Conservation (phyloP, 768 basidiomycete genomes). For the Auriculariales sp. region DNA sequence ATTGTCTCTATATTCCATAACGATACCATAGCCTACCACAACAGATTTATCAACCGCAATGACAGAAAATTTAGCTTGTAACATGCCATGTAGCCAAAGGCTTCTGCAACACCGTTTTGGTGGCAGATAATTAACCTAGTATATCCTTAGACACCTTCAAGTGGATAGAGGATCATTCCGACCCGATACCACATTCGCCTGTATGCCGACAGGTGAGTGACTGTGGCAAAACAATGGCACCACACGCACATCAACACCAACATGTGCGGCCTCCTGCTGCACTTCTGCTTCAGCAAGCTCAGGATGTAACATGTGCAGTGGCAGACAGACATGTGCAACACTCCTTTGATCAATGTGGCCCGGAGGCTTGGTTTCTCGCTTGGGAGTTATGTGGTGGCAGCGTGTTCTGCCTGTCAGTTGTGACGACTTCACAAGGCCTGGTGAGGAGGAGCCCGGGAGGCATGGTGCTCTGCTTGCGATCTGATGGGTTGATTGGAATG, state of each 20-base stretch:
- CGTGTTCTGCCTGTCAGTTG: slow-evolving; percentile 26
- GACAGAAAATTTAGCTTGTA: too few relatives aligned
- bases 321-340: slow-evolving; percentile 37
- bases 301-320: slow-evolving; percentile 49
- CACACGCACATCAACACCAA: slow-evolving; percentile 46
- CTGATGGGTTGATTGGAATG: too few relatives aligned
- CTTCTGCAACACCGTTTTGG: slow-evolving; percentile 30
- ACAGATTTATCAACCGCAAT: slow-evolving; percentile 43
- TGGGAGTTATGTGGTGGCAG: slow-evolving; percentile 40
- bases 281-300: slow-evolving; percentile 30
- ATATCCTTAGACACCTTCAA: too few relatives aligned
- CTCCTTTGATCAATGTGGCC: slow-evolving; percentile 32
- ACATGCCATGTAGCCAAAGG: too few relatives aligned
- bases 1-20: too few relatives aligned
- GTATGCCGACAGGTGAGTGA: too few relatives aligned
- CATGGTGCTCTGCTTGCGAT: too few relatives aligned
- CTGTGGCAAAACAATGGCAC: too few relatives aligned
- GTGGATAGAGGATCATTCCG: slow-evolving; percentile 31
- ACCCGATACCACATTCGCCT: slow-evolving; percentile 37
- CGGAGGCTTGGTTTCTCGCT: slow-evolving; percentile 42
- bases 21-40: too few relatives aligned
- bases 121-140: slow-evolving; percentile 30
- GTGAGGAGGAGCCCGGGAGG: too few relatives aligned
- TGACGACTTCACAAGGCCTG: too few relatives aligned
- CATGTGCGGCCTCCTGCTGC: slow-evolving; percentile 25